A percentile compares a stretch with the other conserved stretches of the same genome.
These are phyloP conservation scores for Cyclotella choctawhatcheeana DNA, from an alignment of 108 stramenopile species.

Conservation along the genomic window DNA sequence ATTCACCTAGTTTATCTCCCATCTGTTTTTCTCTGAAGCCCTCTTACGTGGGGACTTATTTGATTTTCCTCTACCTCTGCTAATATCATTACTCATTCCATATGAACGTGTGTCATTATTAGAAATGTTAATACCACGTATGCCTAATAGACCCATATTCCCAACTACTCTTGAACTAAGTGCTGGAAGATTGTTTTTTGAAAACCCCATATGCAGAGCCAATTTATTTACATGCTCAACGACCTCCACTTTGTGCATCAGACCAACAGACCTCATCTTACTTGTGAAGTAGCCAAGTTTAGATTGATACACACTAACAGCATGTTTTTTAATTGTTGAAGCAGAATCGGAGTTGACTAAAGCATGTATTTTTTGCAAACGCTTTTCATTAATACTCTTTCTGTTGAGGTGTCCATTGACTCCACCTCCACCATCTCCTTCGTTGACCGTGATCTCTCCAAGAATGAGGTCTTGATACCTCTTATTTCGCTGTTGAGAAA, in stretches of 20 bases:
- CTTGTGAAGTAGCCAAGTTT: slow-evolving; percentile 77
- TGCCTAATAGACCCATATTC: slow-evolving; percentile 33
- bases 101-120: background rate
- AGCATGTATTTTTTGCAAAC: slow-evolving; percentile 43
- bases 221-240: slow-evolving; percentile 60
- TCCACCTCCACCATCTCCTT: slow-evolving; percentile 29
- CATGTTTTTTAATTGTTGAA: slow-evolving; percentile 21
- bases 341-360: slow-evolving; percentile 17
- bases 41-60: background rate
- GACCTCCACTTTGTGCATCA: slow-evolving; percentile 52
- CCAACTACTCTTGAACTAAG: slow-evolving; percentile 21
- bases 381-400: slow-evolving; percentile 32
- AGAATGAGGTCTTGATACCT: slow-evolving; percentile 35
- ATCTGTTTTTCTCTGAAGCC: too few relatives aligned
- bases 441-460: slow-evolving; percentile 25
- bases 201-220: slow-evolving; percentile 51
- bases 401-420: slow-evolving; percentile 34
- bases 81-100: background rate
- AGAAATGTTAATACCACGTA: slow-evolving; percentile 43
- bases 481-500: slow-evolving; percentile 17
- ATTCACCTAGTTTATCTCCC: too few relatives aligned
- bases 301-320: slow-evolving; percentile 51
- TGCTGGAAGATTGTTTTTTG: slow-evolving; percentile 29
- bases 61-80: background rate
- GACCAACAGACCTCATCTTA: slow-evolving; percentile 51